Conservation (phyloP, 331 rosid species). For the Quercus tomentella region DNA sequence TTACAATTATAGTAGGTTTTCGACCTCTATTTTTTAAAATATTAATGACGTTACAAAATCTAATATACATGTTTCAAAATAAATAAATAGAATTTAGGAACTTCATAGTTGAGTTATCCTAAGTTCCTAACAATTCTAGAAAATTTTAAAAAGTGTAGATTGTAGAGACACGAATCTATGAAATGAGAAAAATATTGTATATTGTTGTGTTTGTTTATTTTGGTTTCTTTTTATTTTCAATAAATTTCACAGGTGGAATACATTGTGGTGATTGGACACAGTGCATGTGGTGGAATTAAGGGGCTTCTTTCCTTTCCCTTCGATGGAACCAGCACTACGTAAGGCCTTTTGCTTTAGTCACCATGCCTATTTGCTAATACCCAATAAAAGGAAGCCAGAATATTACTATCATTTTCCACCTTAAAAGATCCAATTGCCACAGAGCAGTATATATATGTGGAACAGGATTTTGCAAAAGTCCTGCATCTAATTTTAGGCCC, state of each 20-base stretch:
- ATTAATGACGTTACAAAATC: no score
- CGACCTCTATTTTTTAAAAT: no score
- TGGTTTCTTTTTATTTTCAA: no score
- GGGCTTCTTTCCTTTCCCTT: slow-evolving; percentile 73
- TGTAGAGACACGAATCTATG: no score
- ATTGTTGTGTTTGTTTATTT: no score
- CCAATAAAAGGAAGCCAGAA: background rate
- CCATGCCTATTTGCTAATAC: background rate
- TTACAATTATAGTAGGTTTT: no score
- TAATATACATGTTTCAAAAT: no score
- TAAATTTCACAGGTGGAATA: slow-evolving; percentile 47
- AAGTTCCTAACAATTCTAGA: no score
- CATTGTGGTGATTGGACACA: slow-evolving; percentile 96
- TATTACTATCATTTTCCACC: background rate
- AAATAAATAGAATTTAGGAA: no score
- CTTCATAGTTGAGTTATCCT: no score
- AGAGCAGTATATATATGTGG: background rate
- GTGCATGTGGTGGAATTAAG: slow-evolving; percentile 98
- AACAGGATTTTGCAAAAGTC: background rate
- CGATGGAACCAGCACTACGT: slow-evolving; percentile 66
- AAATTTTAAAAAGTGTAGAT: no score
- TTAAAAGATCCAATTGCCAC: background rate
- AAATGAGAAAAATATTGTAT: no score
- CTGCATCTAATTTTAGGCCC: background rate
- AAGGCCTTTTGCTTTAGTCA: slow-evolving; percentile 9